A percentile compares a stretch with the other conserved stretches of the same genome.
Evolutionary conservation across 441 rosid genomes (phyloP).

Genomic region (Aquilaria agallochum): DNA sequence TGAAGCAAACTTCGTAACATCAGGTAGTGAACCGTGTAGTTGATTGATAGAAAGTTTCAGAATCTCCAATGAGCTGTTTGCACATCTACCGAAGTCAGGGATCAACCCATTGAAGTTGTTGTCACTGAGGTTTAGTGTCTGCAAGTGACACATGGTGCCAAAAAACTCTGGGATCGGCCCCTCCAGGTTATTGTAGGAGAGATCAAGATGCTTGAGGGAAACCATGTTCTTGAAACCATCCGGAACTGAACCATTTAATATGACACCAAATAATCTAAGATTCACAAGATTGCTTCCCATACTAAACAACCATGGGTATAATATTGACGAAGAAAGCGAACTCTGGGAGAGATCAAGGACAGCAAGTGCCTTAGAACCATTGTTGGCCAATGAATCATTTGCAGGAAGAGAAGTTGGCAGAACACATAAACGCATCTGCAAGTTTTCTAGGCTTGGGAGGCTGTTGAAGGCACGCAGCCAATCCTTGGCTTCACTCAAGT

Average conservation of each 20-base stretch:
- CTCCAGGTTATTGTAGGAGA: background rate
- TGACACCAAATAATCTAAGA: no score
- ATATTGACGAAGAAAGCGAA: background rate
- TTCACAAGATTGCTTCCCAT: no score
- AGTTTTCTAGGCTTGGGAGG: constrained; percentile 38
- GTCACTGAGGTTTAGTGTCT: constrained; percentile 1
- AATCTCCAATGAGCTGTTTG: constrained; percentile 26
- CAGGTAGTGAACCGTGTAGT: constrained; percentile 32
- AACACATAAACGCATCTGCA: constrained; percentile 27
- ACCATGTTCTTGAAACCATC: no score
- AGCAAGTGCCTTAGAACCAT: no score
- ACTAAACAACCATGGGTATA: no score
- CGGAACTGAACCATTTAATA: no score
- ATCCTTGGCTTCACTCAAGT: constrained; percentile 20
- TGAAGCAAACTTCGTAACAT: constrained; percentile 27
- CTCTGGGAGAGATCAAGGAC: background rate
- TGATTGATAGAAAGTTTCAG: constrained; percentile 27
- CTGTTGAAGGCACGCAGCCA: constrained; percentile 35
- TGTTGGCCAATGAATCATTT: constrained; percentile 8
- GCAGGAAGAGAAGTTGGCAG: constrained; percentile 23
- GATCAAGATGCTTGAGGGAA: background rate
- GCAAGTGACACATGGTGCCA: constrained; percentile 11
- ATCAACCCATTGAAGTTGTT: constrained; percentile 17
- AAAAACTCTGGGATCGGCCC: background rate
- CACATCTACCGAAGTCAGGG: constrained; percentile 22